phyloP scores from a whole-genome alignment of 2,329 filamentous ascomycete genomes.

The Xylariales sp. region DNA sequence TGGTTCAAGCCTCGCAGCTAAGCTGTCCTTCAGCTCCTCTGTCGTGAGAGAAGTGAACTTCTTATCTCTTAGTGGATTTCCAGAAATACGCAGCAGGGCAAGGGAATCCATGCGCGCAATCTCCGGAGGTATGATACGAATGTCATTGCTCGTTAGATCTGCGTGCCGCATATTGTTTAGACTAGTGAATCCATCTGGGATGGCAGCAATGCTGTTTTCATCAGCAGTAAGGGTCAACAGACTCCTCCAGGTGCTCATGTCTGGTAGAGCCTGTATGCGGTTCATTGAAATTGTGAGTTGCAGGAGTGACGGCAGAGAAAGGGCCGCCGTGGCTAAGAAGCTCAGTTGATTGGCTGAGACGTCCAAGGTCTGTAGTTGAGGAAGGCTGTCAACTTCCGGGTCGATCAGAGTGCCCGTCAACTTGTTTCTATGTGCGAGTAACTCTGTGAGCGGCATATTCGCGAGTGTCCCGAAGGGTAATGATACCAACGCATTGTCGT shows the following conservation, averaged over 20 bases:
- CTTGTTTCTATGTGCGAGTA: slow-evolving; percentile 73
- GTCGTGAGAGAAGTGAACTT: slow-evolving; percentile 78
- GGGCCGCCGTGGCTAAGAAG: slow-evolving; percentile 41
- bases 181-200: slow-evolving; percentile 72
- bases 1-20: slow-evolving; percentile 64
- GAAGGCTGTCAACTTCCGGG: slow-evolving; percentile 50
- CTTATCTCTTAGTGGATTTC: slow-evolving; percentile 87
- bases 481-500: slow-evolving; percentile 69
- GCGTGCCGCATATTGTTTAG: slow-evolving; percentile 67
- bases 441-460: slow-evolving; percentile 65
- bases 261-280: slow-evolving; percentile 66
- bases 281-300: slow-evolving; percentile 78
- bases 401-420: slow-evolving; percentile 69
- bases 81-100: slow-evolving; percentile 69
- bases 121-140: slow-evolving; percentile 68
- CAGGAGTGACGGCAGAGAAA: slow-evolving; percentile 68
- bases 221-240: slow-evolving; percentile 72
- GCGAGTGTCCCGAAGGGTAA: slow-evolving; percentile 68
- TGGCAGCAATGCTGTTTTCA: slow-evolving; percentile 70
- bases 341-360: slow-evolving; percentile 71
- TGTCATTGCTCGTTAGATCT: slow-evolving; percentile 82
- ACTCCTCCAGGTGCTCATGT: slow-evolving; percentile 67
- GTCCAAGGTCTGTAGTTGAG: slow-evolving; percentile 69
- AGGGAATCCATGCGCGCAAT: slow-evolving; percentile 77
- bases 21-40: slow-evolving; percentile 72